Conservation (phyloP, 2,329 filamentous ascomycete genomes). For the Apiospora aurea region DNA sequence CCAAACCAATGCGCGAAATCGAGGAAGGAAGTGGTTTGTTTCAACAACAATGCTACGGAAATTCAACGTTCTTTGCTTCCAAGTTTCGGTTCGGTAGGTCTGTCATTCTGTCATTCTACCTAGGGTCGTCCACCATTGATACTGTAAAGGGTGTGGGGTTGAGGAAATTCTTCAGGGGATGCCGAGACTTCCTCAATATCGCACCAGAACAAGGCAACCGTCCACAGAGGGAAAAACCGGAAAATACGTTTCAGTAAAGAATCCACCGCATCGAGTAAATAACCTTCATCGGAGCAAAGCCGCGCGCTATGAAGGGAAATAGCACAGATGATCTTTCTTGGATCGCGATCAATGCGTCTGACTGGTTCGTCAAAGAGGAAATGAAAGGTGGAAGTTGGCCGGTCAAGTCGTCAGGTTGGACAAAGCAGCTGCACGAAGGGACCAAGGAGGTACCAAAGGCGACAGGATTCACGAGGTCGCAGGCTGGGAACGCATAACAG, state of each 20-base stretch:
- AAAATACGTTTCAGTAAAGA: neutral
- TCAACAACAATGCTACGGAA: neutral
- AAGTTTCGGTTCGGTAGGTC: neutral
- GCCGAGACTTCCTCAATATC: conserved; percentile 1
- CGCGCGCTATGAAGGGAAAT: neutral
- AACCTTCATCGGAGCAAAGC: neutral
- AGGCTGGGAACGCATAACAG: conserved; percentile 24
- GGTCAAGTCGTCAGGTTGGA: conserved; percentile 10
- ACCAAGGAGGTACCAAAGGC: neutral
- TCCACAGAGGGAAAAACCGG: neutral
- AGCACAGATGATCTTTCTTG: neutral
- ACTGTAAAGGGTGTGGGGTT: neutral
- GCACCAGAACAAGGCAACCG: conserved; percentile 5
- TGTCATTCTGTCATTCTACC: neutral
- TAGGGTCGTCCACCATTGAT: neutral
- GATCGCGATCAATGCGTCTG: neutral
- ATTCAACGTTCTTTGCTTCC: neutral
- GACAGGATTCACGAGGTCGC: neutral
- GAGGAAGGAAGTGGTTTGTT: neutral
- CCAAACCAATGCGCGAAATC: neutral
- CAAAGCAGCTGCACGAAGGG: neutral
- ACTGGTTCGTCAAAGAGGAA: neutral
- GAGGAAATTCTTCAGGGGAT: neutral
- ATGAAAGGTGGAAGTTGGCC: neutral
- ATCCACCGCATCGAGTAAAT: neutral